phyloP scores from a whole-genome alignment of 306 rosid species.

The Medicago ruthenica region DNA sequence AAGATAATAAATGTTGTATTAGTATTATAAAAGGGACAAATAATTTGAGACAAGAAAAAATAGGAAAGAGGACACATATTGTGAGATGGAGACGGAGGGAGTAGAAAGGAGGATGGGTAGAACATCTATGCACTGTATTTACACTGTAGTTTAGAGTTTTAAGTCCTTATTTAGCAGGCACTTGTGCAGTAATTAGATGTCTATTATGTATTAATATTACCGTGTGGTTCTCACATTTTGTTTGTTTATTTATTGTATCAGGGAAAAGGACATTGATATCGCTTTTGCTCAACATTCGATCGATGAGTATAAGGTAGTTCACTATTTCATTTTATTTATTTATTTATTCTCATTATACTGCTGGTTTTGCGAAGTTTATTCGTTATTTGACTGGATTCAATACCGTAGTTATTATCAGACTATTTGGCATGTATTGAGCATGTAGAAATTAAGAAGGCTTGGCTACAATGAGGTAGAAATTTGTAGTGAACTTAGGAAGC shows the following conservation, averaged over 20 bases:
- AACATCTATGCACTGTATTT: slow-evolving; percentile 14
- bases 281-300: slow-evolving; percentile 94
- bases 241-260: slow-evolving; percentile 49
- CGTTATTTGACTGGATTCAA: slow-evolving; percentile 24
- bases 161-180: slow-evolving; percentile 14
- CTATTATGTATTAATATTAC: slow-evolving; percentile 25
- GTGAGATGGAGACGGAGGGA: no score
- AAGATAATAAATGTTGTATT: no score
- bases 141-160: slow-evolving; percentile 27
- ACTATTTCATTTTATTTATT: slow-evolving; percentile 4
- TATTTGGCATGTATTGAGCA: slow-evolving; percentile 30
- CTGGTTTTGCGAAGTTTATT: slow-evolving; percentile 7
- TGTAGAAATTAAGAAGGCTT: slow-evolving; percentile 24
- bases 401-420: neutral
- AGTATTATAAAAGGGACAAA: no score
- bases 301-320: slow-evolving; percentile 89
- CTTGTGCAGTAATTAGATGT: neutral
- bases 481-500: slow-evolving; percentile 31
- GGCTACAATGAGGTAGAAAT: slow-evolving; percentile 10
- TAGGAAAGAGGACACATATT: no score
- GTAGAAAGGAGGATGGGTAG: slow-evolving; percentile 30
- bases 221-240: slow-evolving; percentile 41
- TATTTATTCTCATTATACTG: slow-evolving; percentile 1
- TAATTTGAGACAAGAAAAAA: no score
- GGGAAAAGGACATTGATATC: slow-evolving; percentile 97